Conservation (phyloP, 306 rosid genomes). For the Herpetospermum pedunculosum region DNA sequence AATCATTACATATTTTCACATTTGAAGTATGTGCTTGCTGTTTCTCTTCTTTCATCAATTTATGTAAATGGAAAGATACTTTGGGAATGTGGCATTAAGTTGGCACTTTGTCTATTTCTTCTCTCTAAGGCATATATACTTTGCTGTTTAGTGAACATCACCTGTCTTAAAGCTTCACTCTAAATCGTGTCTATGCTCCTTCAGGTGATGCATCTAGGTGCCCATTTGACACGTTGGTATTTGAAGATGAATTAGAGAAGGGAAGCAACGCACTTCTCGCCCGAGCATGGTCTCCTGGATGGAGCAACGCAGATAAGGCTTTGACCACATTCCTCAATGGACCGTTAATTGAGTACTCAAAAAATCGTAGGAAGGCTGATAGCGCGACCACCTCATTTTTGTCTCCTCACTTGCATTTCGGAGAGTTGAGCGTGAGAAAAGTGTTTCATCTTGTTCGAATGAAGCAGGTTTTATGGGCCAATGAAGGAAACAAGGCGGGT, state of each 20-base stretch:
- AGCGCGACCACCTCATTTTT: conserved; percentile 88
- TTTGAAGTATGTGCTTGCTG: not conserved
- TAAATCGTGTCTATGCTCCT: conserved; percentile 2
- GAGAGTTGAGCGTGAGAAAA: conserved; percentile 92
- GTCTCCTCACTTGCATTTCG: conserved; percentile 94
- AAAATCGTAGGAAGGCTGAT: conserved; percentile 86
- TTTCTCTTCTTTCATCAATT: not conserved
- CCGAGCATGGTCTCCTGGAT: conserved; percentile 99
- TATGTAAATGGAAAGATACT: not conserved
- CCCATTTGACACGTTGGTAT: conserved; percentile 38
- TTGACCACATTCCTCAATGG: conserved; percentile 80
- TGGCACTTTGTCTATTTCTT: not conserved
- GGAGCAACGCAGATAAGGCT: conserved; percentile 94
- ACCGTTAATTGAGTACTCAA: conserved; percentile 66
- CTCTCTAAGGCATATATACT: not conserved
- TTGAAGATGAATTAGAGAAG: conserved; percentile 89
- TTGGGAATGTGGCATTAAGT: not conserved
- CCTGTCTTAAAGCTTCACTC: not conserved
- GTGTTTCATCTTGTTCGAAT: conserved; percentile 88
- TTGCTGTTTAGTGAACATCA: not conserved
- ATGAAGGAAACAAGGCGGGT: conserved; percentile 77
- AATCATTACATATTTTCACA: not conserved
- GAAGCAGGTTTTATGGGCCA: conserved; percentile 89
- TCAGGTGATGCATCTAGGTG: conserved; percentile 75
- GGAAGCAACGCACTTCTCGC: conserved; percentile 98